These are phyloP conservation scores for Xerocomus tenax DNA, from an alignment of 1,284 basidiomycete genomes.

Conservation along the genomic window DNA sequence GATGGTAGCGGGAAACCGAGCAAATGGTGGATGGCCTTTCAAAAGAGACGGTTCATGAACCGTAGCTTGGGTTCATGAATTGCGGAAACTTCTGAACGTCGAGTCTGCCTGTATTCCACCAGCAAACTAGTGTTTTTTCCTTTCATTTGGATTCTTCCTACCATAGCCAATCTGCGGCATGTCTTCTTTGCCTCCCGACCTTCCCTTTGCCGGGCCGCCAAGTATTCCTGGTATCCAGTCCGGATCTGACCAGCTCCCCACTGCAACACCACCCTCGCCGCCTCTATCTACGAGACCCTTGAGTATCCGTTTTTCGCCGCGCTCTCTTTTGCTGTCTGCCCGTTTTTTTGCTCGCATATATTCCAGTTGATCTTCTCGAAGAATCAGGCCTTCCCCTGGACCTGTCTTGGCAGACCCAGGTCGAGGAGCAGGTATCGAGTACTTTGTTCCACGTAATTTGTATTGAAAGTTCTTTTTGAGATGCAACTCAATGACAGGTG, in stretches of 20 bases:
- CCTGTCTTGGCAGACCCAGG: slow-evolving; percentile 81
- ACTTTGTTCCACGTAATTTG: slow-evolving; percentile 85
- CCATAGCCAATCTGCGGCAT: slow-evolving; percentile 82
- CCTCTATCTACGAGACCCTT: slow-evolving; percentile 52
- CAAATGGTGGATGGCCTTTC: slow-evolving; percentile 99
- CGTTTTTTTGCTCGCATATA: slow-evolving; percentile 76
- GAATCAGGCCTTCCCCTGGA: slow-evolving; percentile 69
- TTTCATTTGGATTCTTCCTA: slow-evolving; percentile 79
- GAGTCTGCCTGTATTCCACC: slow-evolving; percentile 11
- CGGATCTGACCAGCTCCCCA: slow-evolving; percentile 89
- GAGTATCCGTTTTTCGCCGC: slow-evolving; percentile 71
- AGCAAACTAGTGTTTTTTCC: slow-evolving; percentile 44
- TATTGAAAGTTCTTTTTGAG: slow-evolving; percentile 94
- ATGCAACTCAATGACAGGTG: slow-evolving; percentile 73
- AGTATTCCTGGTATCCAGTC: slow-evolving; percentile 90
- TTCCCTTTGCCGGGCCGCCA: slow-evolving; percentile 64
- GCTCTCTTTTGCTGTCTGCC: slow-evolving; percentile 61
- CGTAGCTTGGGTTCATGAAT: slow-evolving; percentile 63
- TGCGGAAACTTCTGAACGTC: neutral
- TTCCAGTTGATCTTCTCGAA: slow-evolving; percentile 85
- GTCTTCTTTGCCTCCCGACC: slow-evolving; percentile 55
- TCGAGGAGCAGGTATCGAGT: slow-evolving; percentile 88
- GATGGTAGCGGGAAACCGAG: slow-evolving; percentile 83
- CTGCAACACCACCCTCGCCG: slow-evolving; percentile 41
- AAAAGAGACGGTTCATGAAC: slow-evolving; percentile 93